Evolutionary conservation across 257 asterid species (phyloP).

Genomic region (Ilex asprella): DNA sequence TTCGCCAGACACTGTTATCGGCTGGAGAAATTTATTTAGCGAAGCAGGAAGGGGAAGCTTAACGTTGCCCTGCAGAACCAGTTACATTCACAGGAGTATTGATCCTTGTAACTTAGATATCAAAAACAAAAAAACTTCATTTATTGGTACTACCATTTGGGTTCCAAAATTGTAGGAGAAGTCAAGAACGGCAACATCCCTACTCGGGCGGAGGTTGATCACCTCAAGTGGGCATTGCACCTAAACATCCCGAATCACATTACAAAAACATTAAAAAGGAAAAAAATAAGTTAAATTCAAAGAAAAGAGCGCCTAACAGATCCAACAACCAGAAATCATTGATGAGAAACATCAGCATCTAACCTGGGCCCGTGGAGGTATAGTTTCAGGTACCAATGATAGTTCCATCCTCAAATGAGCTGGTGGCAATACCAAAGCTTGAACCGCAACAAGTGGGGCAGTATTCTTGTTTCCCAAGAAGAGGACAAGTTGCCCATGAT

Average conservation of each 20-base stretch:
- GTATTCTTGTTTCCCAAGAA: conserved; percentile 89
- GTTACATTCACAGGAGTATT: neutral
- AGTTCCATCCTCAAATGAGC: conserved; percentile 70
- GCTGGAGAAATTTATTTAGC: conserved; percentile 78
- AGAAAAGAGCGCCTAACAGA: neutral
- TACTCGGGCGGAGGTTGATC: conserved; percentile 77
- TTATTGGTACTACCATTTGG: conserved; percentile 41
- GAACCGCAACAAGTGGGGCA: conserved; percentile 71
- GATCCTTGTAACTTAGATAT: neutral
- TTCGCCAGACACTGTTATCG: conserved; percentile 66
- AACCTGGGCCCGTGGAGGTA: conserved; percentile 99
- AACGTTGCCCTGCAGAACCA: conserved; percentile 52
- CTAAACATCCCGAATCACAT: conserved; percentile 26
- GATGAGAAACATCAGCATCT: conserved; percentile 8
- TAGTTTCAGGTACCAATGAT: conserved; percentile 83
- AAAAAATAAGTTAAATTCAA: neutral
- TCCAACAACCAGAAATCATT: conserved; percentile 6
- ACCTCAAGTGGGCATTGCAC: conserved; percentile 95
- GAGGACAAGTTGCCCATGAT: conserved; percentile 79
- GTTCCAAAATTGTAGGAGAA: conserved; percentile 72
- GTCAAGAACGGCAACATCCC: conserved; percentile 90
- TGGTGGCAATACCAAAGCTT: conserved; percentile 71
- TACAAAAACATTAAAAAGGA: too few species aligned
- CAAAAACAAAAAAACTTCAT: neutral
- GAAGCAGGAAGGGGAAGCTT: conserved; percentile 90